Conservation (phyloP, 495 filamentous ascomycete species). For the Talaromyces ruber region DNA sequence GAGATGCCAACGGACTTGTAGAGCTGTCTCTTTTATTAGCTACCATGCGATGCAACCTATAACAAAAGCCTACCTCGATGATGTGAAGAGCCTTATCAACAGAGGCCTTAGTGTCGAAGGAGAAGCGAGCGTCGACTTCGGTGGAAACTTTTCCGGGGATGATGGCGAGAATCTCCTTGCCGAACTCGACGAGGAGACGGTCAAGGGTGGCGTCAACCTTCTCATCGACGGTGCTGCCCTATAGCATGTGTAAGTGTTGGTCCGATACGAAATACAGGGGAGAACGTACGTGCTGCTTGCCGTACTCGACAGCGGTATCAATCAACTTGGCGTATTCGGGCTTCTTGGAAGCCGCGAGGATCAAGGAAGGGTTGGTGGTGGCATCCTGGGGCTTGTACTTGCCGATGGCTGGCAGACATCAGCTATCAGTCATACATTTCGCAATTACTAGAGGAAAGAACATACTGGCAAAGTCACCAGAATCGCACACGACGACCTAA, state of each 20-base stretch:
- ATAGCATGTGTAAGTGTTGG: constrained; percentile 3
- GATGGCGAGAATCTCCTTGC: constrained; percentile 93
- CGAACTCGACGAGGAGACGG: constrained; percentile 93
- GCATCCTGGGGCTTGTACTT: constrained; percentile 99
- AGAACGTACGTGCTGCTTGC: constrained; percentile 60
- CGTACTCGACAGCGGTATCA: constrained; percentile 76
- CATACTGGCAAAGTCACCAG: constrained; percentile 80
- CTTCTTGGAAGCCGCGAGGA: constrained; percentile 97
- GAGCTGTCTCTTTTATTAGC: constrained; percentile 44
- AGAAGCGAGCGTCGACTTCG: constrained; percentile 94
- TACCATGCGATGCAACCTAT: constrained; percentile 4
- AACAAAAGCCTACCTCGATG: constrained; percentile 61
- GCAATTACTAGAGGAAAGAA: constrained; percentile 15
- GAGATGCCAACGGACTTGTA: constrained; percentile 86
- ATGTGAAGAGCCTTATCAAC: constrained; percentile 96
- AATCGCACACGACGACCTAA: constrained; percentile 91
- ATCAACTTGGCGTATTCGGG: constrained; percentile 89
- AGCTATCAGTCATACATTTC: neutral
- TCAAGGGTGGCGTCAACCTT: constrained; percentile 81
- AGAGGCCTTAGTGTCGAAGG: constrained; percentile 88
- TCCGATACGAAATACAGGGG: neutral
- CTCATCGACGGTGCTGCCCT: constrained; percentile 53
- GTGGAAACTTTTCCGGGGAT: constrained; percentile 98
- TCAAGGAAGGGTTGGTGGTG: constrained; percentile 97
- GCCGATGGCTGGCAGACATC: constrained; percentile 63